Conservation (phyloP, 1,284 basidiomycete species). For the Cutaneotrichosporon arboriforme region DNA sequence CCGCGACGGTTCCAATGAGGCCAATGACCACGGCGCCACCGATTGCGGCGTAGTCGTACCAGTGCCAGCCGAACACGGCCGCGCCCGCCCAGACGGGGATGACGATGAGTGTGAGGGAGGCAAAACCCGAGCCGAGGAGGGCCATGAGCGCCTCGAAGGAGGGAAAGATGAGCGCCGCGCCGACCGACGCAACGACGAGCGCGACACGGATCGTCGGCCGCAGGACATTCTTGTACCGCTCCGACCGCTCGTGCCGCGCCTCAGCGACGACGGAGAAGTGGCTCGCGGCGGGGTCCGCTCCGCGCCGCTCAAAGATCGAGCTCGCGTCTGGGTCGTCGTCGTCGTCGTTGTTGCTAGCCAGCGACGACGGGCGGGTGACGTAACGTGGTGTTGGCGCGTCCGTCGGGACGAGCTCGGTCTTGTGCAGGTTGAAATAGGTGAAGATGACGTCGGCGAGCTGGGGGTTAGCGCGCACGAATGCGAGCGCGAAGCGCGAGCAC, state of each 20-base stretch:
- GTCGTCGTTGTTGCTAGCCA: conserved; percentile 4
- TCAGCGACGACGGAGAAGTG: conserved; percentile 55
- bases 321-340: neutral
- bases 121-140: conserved; percentile 75
- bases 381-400: conserved; percentile 27
- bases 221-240: conserved; percentile 51
- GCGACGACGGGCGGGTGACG: conserved; percentile 24
- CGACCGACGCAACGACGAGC: conserved; percentile 59
- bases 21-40: conserved; percentile 59
- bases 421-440: conserved; percentile 33
- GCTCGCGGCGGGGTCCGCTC: conserved; percentile 8
- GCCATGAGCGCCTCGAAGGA: conserved; percentile 83
- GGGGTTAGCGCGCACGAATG: too few relatives aligned
- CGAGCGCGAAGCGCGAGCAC: too few relatives aligned
- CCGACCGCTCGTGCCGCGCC: conserved; percentile 25
- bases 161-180: conserved; percentile 71
- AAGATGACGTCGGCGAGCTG: conserved; percentile 40
- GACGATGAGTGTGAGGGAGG: conserved; percentile 72
- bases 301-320: neutral
- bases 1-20: conserved; percentile 60
- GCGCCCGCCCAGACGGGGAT: conserved; percentile 63
- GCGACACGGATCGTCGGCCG: conserved; percentile 58
- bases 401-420: conserved; percentile 35
- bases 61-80: conserved; percentile 50
- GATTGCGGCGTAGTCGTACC: conserved; percentile 56